Evolutionary conservation across 176 grass and related monocot species (phyloP).

Genomic region (maize (Zea mays)): DNA sequence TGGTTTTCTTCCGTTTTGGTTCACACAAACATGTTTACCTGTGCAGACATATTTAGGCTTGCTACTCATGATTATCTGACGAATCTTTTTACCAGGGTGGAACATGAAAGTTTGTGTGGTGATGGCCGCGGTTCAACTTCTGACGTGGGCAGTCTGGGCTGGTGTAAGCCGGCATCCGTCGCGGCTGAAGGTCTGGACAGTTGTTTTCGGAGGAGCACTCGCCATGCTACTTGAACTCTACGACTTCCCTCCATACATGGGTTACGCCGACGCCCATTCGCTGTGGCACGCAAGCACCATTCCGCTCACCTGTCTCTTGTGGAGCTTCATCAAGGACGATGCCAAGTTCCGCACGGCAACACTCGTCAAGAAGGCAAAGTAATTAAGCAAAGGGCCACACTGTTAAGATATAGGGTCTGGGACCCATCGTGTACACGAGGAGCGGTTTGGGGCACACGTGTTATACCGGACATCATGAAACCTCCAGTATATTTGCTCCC

Average conservation of each 20-base stretch:
- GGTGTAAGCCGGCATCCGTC: conserved; percentile 62
- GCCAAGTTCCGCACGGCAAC: conserved; percentile 41
- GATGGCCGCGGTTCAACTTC: conserved; percentile 73
- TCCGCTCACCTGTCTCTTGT: conserved; percentile 48
- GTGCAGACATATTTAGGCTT: conserved; percentile 14
- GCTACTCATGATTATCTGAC: conserved; percentile 17
- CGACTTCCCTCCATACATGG: conserved; percentile 74
- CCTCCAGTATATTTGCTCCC: not conserved
- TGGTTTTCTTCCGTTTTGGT: conserved; percentile 3
- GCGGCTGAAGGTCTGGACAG: conserved; percentile 67
- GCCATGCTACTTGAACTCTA: conserved; percentile 85
- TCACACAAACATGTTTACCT: not conserved
- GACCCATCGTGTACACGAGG: not conserved
- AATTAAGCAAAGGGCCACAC: not conserved
- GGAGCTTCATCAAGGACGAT: conserved; percentile 52
- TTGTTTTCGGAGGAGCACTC: conserved; percentile 11
- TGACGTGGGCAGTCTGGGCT: conserved; percentile 68
- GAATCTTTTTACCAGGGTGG: conserved; percentile 61
- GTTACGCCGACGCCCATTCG: conserved; percentile 85
- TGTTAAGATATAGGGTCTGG: not conserved
- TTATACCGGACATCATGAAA: not conserved
- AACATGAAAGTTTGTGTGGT: conserved; percentile 95
- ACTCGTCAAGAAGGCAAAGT: conserved; percentile 46
- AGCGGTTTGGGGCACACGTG: not conserved
- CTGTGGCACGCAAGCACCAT: conserved; percentile 50